phyloP scores from a whole-genome alignment of 2,329 filamentous ascomycete species.

The Microsporum canis region DNA sequence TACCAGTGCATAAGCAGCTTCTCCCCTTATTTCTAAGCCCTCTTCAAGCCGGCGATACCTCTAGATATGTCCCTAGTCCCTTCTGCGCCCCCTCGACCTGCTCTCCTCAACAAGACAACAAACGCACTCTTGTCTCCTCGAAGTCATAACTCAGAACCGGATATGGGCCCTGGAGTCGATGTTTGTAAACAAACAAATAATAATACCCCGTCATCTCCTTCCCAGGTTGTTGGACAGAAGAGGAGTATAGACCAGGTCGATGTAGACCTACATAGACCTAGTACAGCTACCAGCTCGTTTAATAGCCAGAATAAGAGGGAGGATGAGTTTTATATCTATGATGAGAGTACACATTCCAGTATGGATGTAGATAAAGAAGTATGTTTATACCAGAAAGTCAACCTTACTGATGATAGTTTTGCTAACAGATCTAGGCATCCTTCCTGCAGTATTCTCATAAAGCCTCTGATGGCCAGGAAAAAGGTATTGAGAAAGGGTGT shows the following conservation, averaged over 20 bases:
- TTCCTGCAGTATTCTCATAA: constrained; percentile 6
- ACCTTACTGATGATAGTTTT: background rate
- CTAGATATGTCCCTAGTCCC: constrained; percentile 13
- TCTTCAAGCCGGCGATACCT: background rate
- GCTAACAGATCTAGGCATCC: constrained; percentile 4
- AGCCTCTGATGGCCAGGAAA: background rate
- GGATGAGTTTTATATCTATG: constrained; percentile 17
- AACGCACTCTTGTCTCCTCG: constrained; percentile 32
- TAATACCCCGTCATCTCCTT: constrained; percentile 20
- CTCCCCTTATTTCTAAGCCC: background rate
- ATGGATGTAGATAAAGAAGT: constrained; percentile 15
- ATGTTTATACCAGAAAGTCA: constrained; percentile 1
- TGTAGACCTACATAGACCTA: constrained; percentile 11
- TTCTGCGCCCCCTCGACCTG: constrained; percentile 28
- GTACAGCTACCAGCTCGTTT: constrained; percentile 17
- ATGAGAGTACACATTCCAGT: constrained; percentile 15
- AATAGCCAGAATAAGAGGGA: constrained; percentile 11
- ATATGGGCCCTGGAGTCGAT: constrained; percentile 19
- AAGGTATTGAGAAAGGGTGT: background rate
- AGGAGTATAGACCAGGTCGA: constrained; percentile 31
- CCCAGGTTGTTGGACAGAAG: constrained; percentile 30
- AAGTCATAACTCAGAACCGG: constrained; percentile 14
- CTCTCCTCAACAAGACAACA: constrained; percentile 32
- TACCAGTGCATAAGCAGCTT: background rate
- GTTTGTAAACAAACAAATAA: background rate